Base-by-base conservation (phyloP, 1,284 basidiomycete species). In the Ustilago bromivora region DNA sequence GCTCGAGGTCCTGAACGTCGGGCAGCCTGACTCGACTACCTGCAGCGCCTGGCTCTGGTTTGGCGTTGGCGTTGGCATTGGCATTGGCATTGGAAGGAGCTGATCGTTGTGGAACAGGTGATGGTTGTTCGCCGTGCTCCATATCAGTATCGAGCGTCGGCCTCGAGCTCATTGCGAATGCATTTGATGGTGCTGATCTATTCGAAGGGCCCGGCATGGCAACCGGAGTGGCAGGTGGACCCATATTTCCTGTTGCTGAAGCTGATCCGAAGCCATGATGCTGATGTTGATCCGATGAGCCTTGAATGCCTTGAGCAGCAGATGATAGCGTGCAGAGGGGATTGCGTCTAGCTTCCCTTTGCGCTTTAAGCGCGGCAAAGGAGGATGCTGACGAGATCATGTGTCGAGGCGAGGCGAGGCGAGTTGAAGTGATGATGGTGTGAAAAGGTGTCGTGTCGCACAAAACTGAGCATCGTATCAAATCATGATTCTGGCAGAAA, bases 311-410 rank as follows among this genome's bases (percentile, higher is more conserved):
- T 9, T 58, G 13, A 7, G 61, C 11, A 58, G 60, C 32, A 12
- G 57, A 36, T 13, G 53, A 19, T 17, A 55, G 51, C 13, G 54
- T 11, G 10, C 47, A 56, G 36, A 68, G 51, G 19, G 73, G 73
- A 40, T 63, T 64, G 40, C 68, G 65, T n/a, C 68, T 38, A 13
- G 73, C 68, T 34, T 76, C 65, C 38, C 73, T 64, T 35, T 76
- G 68, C 51, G 68, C 65, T 57, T 71, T 76, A 61, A 76, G 73
- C 40, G 73, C 67, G 8, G 73, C 68, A 35, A 76, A 76, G 9
- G 73, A 71, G 15, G 68, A 61, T 51, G 66, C 71, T 12, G 57
- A 56, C 35, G 64, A 54, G 65, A 66, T 66, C 47, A 8, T 40
- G 13, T 28, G 57, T 15, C 15, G 59, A 43, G 40, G 9, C 13